Base-by-base conservation (phyloP, 2,329 filamentous ascomycete genomes). In the Penicillium hesseltinei region DNA sequence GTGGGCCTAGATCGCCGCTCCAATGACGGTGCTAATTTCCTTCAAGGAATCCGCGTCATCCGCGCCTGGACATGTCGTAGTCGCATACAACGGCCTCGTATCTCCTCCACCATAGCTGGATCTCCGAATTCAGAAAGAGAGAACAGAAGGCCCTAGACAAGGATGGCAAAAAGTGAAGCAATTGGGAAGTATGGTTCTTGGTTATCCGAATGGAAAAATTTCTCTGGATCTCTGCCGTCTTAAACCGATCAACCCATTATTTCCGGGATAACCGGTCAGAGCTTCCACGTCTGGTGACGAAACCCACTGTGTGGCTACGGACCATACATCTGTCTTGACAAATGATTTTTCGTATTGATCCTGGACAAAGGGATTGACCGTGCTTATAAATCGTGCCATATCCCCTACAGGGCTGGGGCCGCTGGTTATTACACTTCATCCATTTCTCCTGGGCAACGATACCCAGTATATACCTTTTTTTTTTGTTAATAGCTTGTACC, bases 1-100 rank as follows among this genome's bases (percentile, higher is more conserved):
- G 63, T 66, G 64, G 64, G 63, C 62, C 63, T 61, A n/a, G 64
- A 66, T 66, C 64, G 57, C 60, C 64, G 52, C 48, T 57, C 43
- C 57, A 52, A 66, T 66, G 63, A 63, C 63, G 63, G 64, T 66
- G 43, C 56, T 64, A 58, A 66, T 66, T 64, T 65, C 52, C 52
- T 60, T 51, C 35, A 35, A 55, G 45, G 54, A 55, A 58, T 58
- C 63, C 60, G 56, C 58, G 62, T 63, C 64, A 63, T 66, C 58
- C 58, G 58, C 63, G 33, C 57, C 55, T 62, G 57, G 31, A 47
- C 42, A 51, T 42, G 13, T 57, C 29, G 21, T 31, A 17, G 42
- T 52, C 33, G 49, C 49, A 50, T 46, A 27, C 25, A 42, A 51
- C 39, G 11, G n/a, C 50, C 11, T 39, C 36, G 4, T 8, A 27